A percentile compares a stretch with the other conserved stretches of the same genome.
phyloP scores from a whole-genome alignment of 2,329 filamentous ascomycete genomes.

The Calcarisporium arbuscula region DNA sequence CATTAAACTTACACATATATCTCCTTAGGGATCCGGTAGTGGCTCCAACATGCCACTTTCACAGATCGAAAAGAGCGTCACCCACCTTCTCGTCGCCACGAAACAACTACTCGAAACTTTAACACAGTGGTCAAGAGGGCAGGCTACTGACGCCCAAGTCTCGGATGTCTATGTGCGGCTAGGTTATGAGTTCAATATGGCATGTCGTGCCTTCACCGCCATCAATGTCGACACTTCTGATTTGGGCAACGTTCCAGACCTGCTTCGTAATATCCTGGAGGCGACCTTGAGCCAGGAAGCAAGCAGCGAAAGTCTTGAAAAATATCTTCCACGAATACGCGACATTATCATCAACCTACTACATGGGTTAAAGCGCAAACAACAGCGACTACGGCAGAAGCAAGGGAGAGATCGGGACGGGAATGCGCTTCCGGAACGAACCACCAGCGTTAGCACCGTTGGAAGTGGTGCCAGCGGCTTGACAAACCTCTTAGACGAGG shows the following conservation, averaged over 20 bases:
- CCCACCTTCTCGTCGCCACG: conserved; percentile 92
- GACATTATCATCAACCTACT: conserved; percentile 98
- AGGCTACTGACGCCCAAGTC: conserved; percentile 88
- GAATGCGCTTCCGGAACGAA: conserved; percentile 38
- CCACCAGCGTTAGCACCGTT: conserved; percentile 53
- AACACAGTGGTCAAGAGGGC: conserved; percentile 92
- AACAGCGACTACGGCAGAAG: conserved; percentile 72
- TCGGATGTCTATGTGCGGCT: conserved; percentile 97
- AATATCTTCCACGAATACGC: conserved; percentile 86
- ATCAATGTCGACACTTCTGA: conserved; percentile 96
- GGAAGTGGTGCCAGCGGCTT: conserved; percentile 50
- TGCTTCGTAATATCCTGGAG: conserved; percentile 84
- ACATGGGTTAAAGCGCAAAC: conserved; percentile 94
- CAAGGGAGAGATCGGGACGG: conserved; percentile 48
- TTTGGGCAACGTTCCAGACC: conserved; percentile 89
- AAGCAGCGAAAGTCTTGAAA: conserved; percentile 85
- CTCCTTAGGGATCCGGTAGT: conserved; percentile 49
- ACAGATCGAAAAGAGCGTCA: conserved; percentile 98
- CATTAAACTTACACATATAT: too few relatives aligned
- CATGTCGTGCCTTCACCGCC: conserved; percentile 90
- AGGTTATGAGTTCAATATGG: conserved; percentile 99
- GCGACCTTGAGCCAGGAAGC: conserved; percentile 96
- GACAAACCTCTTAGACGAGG: conserved; percentile 54
- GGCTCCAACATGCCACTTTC: conserved; percentile 72
- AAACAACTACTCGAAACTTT: conserved; percentile 96